Base-by-base conservation (phyloP, 495 filamentous ascomycete species). In the Penicillium egyptiacum region DNA sequence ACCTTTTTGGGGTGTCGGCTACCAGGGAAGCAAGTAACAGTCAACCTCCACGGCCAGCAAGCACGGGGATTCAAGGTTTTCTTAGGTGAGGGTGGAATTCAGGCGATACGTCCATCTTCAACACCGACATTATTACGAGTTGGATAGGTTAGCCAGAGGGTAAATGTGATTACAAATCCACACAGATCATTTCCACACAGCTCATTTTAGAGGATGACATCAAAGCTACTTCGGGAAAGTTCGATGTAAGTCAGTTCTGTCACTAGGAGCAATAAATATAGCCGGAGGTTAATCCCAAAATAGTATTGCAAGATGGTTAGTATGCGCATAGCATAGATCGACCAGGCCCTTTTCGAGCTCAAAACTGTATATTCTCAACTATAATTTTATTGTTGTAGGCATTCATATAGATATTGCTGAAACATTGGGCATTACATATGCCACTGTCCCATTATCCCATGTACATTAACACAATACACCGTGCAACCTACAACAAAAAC, bases 181-280 rank as follows among this genome's bases (percentile, higher is more conserved):
- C 17, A 14, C 4, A n/a, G 23, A 23, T 37, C 16, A 22, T 14
- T 50, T 12, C 26, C 26, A 26, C 28, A 7, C 4, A n/a, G 37
- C 20, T 37, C 22, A 22, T 14, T 39, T 12, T 35, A 8, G 5
- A 23, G 47, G 19, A 50, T n/a, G 31, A 50, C 1, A 16, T 50
- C 31, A 50, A 26, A 50, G 19, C 31, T 25, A 50, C 39, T 35
- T 50, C 28, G 31, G 47, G 16, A 16, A 50, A 50, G 12, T 50
- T 50, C 30, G 47, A 50, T 50, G 47, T 50, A 39, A 50, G 47
- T 39, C 43, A 46, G 12, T 46, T 46, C 12, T 17, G 7, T 46
- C n/a, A n/a, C 16, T 17, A n/a, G 5, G 12, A 28, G 14, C 12
- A 1, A 16, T 8, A n/a, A 2, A 46, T 23, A 46, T 23, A 30